Evolutionary conservation across 768 basidiomycete species (phyloP).

Genomic region (Russula compacta): DNA sequence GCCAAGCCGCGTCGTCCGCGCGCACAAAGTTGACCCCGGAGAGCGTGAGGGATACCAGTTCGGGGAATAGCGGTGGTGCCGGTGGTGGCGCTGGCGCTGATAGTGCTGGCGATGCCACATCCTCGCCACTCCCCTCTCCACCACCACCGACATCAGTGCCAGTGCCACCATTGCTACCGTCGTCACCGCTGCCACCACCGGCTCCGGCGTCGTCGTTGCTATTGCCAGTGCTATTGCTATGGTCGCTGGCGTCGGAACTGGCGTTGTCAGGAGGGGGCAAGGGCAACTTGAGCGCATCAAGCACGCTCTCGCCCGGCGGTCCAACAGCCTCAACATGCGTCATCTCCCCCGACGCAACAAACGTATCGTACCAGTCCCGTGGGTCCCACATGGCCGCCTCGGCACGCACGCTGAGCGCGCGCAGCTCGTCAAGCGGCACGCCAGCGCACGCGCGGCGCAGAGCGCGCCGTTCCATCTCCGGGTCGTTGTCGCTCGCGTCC

Average conservation of each 20-base stretch:
- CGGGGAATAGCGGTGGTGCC: background rate
- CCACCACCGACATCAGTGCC: background rate
- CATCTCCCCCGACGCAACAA: slow-evolving; percentile 1
- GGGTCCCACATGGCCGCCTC: slow-evolving; percentile 6
- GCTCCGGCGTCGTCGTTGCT: no score
- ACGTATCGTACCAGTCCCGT: slow-evolving; percentile 6
- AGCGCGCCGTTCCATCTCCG: slow-evolving; percentile 5
- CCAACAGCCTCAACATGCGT: slow-evolving; percentile 9
- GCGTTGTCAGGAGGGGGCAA: background rate
- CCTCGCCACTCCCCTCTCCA: background rate
- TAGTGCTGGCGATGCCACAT: background rate
- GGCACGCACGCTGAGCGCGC: background rate
- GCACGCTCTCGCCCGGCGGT: slow-evolving; percentile 3
- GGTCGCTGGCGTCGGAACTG: background rate
- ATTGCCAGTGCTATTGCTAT: background rate
- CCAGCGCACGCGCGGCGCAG: background rate
- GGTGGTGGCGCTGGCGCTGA: background rate
- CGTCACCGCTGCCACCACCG: background rate
- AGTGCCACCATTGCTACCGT: background rate
- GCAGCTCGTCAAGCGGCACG: slow-evolving; percentile 4
- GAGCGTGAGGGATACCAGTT: slow-evolving; percentile 10
- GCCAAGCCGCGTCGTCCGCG: background rate
- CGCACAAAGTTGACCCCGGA: slow-evolving; percentile 10
- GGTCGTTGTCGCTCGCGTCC: slow-evolving; percentile 6
- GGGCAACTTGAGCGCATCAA: background rate